Percentiles rank a stretch among this genome's conserved stretches.
Evolutionary conservation across 495 filamentous ascomycete species (phyloP).

Genomic region (Talaromyces stipitatus): DNA sequence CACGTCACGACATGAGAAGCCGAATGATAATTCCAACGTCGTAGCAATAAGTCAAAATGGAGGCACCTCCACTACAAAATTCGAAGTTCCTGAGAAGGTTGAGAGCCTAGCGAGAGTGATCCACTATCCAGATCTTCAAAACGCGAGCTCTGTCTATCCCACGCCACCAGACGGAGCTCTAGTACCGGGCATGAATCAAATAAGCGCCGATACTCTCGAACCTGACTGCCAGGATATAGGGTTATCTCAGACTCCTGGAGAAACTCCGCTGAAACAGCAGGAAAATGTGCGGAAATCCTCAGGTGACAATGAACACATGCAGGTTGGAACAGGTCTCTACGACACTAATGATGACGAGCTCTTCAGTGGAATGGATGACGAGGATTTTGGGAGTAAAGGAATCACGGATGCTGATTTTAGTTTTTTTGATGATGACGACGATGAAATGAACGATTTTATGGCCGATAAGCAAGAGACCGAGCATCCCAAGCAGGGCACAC

Average conservation of each 20-base stretch:
- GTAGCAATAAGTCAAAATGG: conserved; percentile 24
- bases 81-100: conserved; percentile 22
- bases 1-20: conserved; percentile 18
- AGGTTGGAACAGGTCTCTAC: conserved; percentile 33
- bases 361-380: conserved; percentile 62
- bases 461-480: conserved; percentile 3
- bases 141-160: conserved; percentile 67
- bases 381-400: conserved; percentile 73
- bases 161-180: conserved; percentile 76
- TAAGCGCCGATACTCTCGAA: conserved; percentile 18
- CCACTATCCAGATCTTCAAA: conserved; percentile 42
- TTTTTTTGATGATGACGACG: conserved; percentile 72
- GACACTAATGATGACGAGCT: conserved; percentile 52
- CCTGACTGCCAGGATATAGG: conserved; percentile 4
- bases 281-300: conserved; percentile 8
- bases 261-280: conserved; percentile 8
- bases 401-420: conserved; percentile 85
- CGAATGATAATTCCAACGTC: conserved; percentile 22
- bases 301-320: conserved; percentile 14
- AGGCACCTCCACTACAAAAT: conserved; percentile 19
- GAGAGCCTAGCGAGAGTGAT: conserved; percentile 42
- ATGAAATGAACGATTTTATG: conserved; percentile 32
- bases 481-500: neutral
- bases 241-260: conserved; percentile 28
- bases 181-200: conserved; percentile 21